phyloP scores from a whole-genome alignment of 108 stramenopile species.

The Aurantiochytrium sp. region DNA sequence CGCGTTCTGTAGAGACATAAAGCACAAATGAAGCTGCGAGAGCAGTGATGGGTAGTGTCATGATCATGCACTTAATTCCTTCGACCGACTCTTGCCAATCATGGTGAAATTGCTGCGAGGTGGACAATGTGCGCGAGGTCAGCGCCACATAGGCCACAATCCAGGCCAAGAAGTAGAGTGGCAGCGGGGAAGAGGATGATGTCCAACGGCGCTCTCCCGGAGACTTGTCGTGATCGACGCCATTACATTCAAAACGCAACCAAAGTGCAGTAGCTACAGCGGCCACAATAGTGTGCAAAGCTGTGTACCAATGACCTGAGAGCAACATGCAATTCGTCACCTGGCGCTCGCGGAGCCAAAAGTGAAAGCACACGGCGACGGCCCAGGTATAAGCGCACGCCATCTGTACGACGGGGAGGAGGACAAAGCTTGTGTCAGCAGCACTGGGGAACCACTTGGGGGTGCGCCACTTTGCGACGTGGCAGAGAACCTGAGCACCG shows the following conservation, averaged over 20 bases:
- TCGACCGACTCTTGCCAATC: conserved; percentile 14
- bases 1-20: not conserved
- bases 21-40: not conserved
- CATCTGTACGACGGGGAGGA: not conserved
- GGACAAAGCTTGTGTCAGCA: not conserved
- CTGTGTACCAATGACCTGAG: not conserved
- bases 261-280: not conserved
- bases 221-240: not conserved
- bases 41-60: not conserved
- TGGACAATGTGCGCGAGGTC: not conserved
- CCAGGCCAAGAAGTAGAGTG: not conserved
- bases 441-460: not conserved
- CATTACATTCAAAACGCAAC: not conserved
- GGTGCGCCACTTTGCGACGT: not conserved
- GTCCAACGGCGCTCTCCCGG: not conserved
- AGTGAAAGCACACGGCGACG: not conserved
- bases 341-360: not conserved
- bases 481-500: not conserved
- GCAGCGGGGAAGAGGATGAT: not conserved
- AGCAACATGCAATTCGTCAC: conserved; percentile 6
- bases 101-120: not conserved
- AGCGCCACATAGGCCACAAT: not conserved
- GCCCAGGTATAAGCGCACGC: not conserved
- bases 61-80: not conserved
- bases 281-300: not conserved